Percentiles rank a stretch among this genome's conserved stretches.
phyloP scores from a whole-genome alignment of 768 basidiomycete genomes.

The Suillus cothurnatus region DNA sequence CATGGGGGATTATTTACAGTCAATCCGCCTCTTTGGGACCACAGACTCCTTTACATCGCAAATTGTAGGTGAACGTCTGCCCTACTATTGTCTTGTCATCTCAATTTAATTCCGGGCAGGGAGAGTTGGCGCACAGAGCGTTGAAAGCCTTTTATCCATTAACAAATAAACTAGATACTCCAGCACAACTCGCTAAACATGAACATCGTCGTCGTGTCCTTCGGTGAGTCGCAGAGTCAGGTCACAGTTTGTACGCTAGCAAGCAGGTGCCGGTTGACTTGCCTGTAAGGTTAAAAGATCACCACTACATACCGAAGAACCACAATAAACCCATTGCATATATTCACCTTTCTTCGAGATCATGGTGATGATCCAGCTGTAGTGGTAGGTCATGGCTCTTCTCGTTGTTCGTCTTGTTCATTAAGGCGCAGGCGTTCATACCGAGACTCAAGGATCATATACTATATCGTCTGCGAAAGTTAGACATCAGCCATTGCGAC shows the following conservation, averaged over 20 bases:
- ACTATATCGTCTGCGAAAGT: too few relatives aligned
- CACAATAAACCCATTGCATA: background rate
- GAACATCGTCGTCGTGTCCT: background rate
- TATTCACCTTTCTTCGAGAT: background rate
- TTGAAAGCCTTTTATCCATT: background rate
- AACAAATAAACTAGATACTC: background rate
- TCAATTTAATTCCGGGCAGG: background rate
- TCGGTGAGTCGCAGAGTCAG: background rate
- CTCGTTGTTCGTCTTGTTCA: background rate
- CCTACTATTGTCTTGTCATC: too few relatives aligned
- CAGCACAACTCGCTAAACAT: background rate
- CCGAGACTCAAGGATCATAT: too few relatives aligned
- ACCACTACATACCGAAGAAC: background rate
- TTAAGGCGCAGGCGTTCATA: background rate
- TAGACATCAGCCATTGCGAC: background rate
- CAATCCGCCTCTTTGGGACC: background rate
- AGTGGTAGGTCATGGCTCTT: background rate
- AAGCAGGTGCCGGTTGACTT: background rate
- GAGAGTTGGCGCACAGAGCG: background rate
- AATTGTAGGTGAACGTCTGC: background rate
- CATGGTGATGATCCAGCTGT: background rate
- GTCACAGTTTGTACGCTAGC: background rate
- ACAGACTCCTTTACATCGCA: background rate
- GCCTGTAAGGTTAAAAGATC: background rate
- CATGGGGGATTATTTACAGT: background rate